Evolutionary conservation across 1,284 basidiomycete species (phyloP).

Genomic region (Cryptococcus sp.): DNA sequence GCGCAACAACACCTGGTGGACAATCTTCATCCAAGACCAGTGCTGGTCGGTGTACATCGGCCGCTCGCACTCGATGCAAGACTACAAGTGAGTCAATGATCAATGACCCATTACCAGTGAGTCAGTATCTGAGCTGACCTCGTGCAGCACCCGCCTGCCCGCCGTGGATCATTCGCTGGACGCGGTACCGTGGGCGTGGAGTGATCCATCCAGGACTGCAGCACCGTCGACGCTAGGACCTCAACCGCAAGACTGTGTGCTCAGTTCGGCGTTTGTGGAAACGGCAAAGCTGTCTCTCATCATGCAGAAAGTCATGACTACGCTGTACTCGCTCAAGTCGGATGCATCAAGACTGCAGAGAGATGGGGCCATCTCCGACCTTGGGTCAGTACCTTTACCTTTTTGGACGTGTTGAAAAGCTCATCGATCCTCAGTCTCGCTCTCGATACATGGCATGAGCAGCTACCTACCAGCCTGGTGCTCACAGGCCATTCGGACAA

Average conservation of each 20-base stretch:
- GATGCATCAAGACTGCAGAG: constrained; percentile 13
- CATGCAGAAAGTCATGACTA: constrained; percentile 61
- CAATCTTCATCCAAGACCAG: constrained; percentile 26
- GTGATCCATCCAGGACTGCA: too few relatives aligned
- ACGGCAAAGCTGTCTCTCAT: constrained; percentile 61
- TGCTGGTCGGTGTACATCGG: constrained; percentile 30
- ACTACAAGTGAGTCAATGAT: constrained; percentile 21
- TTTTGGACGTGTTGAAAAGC: too few relatives aligned
- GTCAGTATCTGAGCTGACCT: constrained; percentile 18
- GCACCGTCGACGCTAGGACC: neutral
- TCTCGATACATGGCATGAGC: constrained; percentile 64
- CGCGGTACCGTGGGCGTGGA: too few relatives aligned
- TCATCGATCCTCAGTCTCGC: constrained; percentile 22
- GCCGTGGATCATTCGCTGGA: constrained; percentile 3
- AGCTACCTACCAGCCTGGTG: constrained; percentile 56
- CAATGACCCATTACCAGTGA: constrained; percentile 8
- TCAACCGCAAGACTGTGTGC: constrained; percentile 17
- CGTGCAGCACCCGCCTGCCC: neutral
- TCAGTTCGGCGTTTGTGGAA: constrained; percentile 58
- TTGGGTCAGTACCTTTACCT: constrained; percentile 17
- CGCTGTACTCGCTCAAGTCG: constrained; percentile 53
- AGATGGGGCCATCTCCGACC: constrained; percentile 21
- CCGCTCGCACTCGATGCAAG: constrained; percentile 23
- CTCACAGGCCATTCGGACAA: constrained; percentile 57
- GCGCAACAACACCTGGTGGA: constrained; percentile 29